These are phyloP conservation scores for Leccinum aurantiacum DNA, from an alignment of 768 basidiomycete species.

Conservation along the genomic window DNA sequence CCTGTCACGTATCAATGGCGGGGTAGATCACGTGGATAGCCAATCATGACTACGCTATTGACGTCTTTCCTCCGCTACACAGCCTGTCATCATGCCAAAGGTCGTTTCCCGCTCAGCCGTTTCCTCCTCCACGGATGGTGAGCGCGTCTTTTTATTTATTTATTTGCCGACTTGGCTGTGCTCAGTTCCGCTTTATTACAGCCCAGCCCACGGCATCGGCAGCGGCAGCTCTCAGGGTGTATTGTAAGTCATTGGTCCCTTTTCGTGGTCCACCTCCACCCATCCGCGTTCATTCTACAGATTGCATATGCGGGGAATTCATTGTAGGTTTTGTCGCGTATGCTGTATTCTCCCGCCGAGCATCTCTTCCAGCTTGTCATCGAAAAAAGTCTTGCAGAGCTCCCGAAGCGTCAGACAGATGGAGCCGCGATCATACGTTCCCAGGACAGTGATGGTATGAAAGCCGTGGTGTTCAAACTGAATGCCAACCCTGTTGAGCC, in stretches of 20 bases:
- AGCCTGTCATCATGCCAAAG: conserved; percentile 68
- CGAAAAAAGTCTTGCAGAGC: conserved; percentile 66
- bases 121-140: conserved; percentile 86
- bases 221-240: conserved; percentile 73
- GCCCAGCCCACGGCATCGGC: conserved; percentile 80
- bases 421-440: conserved; percentile 77
- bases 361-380: conserved; percentile 63
- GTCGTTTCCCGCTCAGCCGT: conserved; percentile 87
- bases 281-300: conserved; percentile 38
- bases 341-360: conserved; percentile 4
- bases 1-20: conserved; percentile 3
- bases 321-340: conserved; percentile 52
- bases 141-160: conserved; percentile 14
- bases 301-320: conserved; percentile 88
- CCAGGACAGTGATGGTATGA: conserved; percentile 55
- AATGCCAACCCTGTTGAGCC: conserved; percentile 72
- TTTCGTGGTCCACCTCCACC: conserved; percentile 7
- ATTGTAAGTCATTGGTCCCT: conserved; percentile 53
- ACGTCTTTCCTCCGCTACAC: conserved; percentile 1
- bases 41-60: conserved; percentile 3
- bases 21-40: conserved; percentile 28
- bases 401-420: conserved; percentile 76
- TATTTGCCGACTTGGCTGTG: neutral
- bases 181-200: conserved; percentile 29
- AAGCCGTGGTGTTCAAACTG: conserved; percentile 81